Evolutionary conservation across 2,329 filamentous ascomycete species (phyloP).

Genomic region (Rhynchosporium agropyri): DNA sequence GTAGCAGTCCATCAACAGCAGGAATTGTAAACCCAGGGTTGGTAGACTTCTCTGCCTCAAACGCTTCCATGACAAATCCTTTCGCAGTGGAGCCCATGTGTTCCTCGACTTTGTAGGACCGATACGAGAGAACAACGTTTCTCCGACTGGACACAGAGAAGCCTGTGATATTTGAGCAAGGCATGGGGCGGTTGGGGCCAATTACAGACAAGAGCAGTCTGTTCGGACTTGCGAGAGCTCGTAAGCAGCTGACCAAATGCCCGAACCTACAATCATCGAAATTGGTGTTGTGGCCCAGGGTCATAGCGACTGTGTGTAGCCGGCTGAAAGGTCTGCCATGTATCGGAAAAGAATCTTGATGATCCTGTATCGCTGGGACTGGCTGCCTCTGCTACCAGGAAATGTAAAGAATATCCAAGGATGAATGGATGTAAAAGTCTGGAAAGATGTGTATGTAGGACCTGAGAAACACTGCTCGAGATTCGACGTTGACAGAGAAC

Average conservation of each 20-base stretch:
- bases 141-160: conserved; percentile 27
- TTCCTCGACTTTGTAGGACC: conserved; percentile 18
- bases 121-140: conserved; percentile 20
- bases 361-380: background rate
- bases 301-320: conserved; percentile 26
- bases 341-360: conserved; percentile 18
- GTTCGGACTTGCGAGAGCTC: conserved; percentile 18
- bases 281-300: conserved; percentile 13
- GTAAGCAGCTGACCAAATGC: conserved; percentile 19
- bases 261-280: conserved; percentile 23
- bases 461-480: conserved; percentile 24
- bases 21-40: conserved; percentile 21
- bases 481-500: conserved; percentile 23
- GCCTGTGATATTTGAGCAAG: conserved; percentile 15
- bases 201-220: conserved; percentile 19
- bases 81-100: conserved; percentile 7
- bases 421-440: conserved; percentile 23
- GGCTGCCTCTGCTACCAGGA: conserved; percentile 19
- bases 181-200: conserved; percentile 19
- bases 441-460: conserved; percentile 21
- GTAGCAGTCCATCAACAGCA: conserved; percentile 17
- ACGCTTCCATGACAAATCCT: conserved; percentile 15
- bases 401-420: conserved; percentile 24
- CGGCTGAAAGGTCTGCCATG: conserved; percentile 18
- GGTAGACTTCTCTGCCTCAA: conserved; percentile 13